phyloP scores from a whole-genome alignment of 768 basidiomycete genomes.

The Chalciporus piperatus region DNA sequence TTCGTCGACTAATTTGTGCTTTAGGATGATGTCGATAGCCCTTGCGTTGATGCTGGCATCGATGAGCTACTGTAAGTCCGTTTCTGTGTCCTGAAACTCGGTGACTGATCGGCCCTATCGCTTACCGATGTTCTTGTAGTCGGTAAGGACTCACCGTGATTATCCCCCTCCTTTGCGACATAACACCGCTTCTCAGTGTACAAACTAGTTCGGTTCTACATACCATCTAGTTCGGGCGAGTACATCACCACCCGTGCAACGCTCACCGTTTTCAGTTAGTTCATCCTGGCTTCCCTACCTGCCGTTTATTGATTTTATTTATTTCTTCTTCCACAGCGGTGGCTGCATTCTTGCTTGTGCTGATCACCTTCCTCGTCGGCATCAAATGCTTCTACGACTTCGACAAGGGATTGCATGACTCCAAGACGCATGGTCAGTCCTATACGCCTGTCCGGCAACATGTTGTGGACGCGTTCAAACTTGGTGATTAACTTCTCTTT shows the following conservation, averaged over 20 bases:
- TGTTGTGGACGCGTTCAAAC: constrained; percentile 20
- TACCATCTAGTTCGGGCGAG: constrained; percentile 48
- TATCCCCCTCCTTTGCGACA: background rate
- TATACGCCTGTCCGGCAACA: constrained; percentile 32
- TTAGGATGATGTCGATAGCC: constrained; percentile 65
- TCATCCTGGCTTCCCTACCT: background rate
- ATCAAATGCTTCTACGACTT: constrained; percentile 81
- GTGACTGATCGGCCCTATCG: constrained; percentile 3
- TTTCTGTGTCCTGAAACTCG: background rate
- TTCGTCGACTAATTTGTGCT: constrained; percentile 1
- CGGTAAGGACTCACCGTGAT: constrained; percentile 16
- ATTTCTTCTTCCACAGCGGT: constrained; percentile 47
- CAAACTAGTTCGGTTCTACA: constrained; percentile 82
- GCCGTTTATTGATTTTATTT: background rate
- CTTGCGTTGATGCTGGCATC: constrained; percentile 78
- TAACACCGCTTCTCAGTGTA: constrained; percentile 50
- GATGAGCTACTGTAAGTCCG: constrained; percentile 62
- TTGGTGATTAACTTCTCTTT: constrained; percentile 36
- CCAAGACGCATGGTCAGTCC: constrained; percentile 74
- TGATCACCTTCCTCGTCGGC: constrained; percentile 73
- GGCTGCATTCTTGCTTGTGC: constrained; percentile 69
- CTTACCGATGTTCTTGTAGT: constrained; percentile 17
- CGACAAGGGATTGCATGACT: constrained; percentile 68
- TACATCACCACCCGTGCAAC: constrained; percentile 78
- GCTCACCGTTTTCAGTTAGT: constrained; percentile 76